phyloP scores from a whole-genome alignment of 129 eudicot genomes.

The Logfia minima region DNA sequence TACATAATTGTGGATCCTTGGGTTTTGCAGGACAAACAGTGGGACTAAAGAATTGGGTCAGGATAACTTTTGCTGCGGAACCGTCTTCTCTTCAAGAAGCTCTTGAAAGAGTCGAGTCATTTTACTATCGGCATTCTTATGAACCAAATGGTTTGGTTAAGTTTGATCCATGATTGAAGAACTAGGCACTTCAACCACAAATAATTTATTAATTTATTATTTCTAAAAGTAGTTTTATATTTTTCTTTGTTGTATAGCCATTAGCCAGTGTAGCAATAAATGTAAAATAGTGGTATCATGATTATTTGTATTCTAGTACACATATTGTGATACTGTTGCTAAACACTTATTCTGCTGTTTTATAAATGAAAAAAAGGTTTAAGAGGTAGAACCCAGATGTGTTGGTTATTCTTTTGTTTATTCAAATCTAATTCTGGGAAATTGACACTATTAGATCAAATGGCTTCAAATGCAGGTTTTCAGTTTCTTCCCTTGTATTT shows the following conservation, averaged over 20 bases:
- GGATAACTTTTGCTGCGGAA: slow-evolving; percentile 91
- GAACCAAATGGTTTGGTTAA: slow-evolving; percentile 30
- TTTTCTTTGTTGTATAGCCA: slow-evolving; percentile 10
- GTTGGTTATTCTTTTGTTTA: background rate
- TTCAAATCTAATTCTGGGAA: too few species aligned
- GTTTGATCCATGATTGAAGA: slow-evolving; percentile 17
- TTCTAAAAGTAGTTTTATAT: background rate
- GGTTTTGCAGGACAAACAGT: slow-evolving; percentile 64
- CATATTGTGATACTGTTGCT: background rate
- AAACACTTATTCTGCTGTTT: background rate
- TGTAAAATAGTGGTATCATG: background rate
- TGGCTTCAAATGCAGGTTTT: too few species aligned
- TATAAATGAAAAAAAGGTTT: background rate
- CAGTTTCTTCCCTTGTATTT: background rate
- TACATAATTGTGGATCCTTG: background rate
- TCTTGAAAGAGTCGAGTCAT: slow-evolving; percentile 56
- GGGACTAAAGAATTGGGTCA: slow-evolving; percentile 83
- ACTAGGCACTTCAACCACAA: slow-evolving; percentile 1
- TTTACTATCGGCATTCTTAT: slow-evolving; percentile 58
- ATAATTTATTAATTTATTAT: slow-evolving; percentile 19
- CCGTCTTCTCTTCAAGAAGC: slow-evolving; percentile 83
- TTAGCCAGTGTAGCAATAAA: background rate
- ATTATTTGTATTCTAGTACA: background rate
- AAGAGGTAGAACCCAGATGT: background rate
- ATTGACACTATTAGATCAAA: too few species aligned